Base-by-base conservation (phyloP, 345 rosid species). In the Brassica nigra region DNA sequence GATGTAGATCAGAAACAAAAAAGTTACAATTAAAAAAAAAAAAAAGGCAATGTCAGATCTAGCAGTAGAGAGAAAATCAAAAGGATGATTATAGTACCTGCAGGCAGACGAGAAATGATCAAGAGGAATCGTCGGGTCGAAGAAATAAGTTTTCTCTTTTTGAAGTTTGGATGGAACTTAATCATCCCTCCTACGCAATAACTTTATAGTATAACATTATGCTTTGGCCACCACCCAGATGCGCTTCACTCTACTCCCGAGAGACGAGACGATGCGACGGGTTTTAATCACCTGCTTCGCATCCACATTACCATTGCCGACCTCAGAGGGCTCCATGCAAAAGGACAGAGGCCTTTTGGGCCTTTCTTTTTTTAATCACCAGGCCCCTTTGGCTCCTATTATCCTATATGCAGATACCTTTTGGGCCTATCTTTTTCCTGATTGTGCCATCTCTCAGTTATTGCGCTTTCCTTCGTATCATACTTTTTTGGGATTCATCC, bases 1-100 rank as follows among this genome's bases (percentile, higher is more conserved):
- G 54, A 62, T 71, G 66, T 64, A 27, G 64, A 78, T 63, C 42
- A 36, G 65, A 70, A 54, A 70, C 58, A 11, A 49, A 11, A 49
- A 37, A 18, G 37, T 8, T 11, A n/a, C 20, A 30, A 37, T 37
- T 18, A 18, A 18, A 2, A 8, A 9, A 37, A 9, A 37, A 47
- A 14, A 62, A 76, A 39, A 49, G 72, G 47, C 76, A 70, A 70
- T 55, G 77, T 54, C 73, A 78, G 76, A 78, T 78, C 82, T 72
- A 55, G 29, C 20, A 76, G 66, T 8, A 15, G 31, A 5, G 39
- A 30, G 1, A 23, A 31, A 27, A 28, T 33, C 27, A 34, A 30
- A 67, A 37, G 54, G 66, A 37, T 6, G 64, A 16, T 27, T 10
- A 61, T 4, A n/a, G 29, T 57, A 78, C 82, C 82, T 72, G 82